Evolutionary conservation across 2,329 filamentous ascomycete species (phyloP), one percentile per base, ranked within the genome.

Genomic region (Dissoconium aciculare): DNA sequence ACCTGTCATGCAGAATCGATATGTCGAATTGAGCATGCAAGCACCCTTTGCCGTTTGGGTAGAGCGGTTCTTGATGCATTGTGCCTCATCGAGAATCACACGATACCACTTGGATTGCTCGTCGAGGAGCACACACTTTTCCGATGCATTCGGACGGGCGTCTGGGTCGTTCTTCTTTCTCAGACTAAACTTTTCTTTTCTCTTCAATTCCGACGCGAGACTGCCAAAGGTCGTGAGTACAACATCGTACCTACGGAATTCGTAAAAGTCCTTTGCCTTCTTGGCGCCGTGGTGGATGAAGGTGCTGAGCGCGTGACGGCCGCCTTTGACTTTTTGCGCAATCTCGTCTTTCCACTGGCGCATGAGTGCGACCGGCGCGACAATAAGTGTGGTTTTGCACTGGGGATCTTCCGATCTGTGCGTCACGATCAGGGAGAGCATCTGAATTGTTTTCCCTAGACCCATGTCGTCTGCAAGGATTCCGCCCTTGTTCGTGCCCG

Each of bases 341-440:
- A 93, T 81, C 52, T 93, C 84, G 28, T 74, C 67, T 46, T 80
- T 73, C 84, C 84, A 93, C 51, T 93, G 84, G 11, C 74, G 70
- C 51, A 91, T 69, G 11, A 93, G 60, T 3, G 81, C 75, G 8
- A 91, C 72, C 0, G 83, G 83, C 0, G 77, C 80, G 28, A 92
- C 64, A 28, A 93, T 82, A 14, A 93, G 59, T n/a, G 75, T 89
- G 0, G 83, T 84, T 61, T 81, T 71, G 34, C 57, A 62, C 37
- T 58, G 52, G n/a, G 57, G 56, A 37, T 75, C 64, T 1, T 59
- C 53, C 0, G 78, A 71, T n/a, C 66, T 74, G 4, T 74, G 67
- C 4, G 70, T 67, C 9, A 82, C 62, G 43, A 92, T 78, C 26
- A 93, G 64, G 3, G 84, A 71, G 13, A 94, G 62, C 4, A 80